Base-by-base conservation (phyloP, 2,329 filamentous ascomycete genomes). In the Cercospora canescens region DNA sequence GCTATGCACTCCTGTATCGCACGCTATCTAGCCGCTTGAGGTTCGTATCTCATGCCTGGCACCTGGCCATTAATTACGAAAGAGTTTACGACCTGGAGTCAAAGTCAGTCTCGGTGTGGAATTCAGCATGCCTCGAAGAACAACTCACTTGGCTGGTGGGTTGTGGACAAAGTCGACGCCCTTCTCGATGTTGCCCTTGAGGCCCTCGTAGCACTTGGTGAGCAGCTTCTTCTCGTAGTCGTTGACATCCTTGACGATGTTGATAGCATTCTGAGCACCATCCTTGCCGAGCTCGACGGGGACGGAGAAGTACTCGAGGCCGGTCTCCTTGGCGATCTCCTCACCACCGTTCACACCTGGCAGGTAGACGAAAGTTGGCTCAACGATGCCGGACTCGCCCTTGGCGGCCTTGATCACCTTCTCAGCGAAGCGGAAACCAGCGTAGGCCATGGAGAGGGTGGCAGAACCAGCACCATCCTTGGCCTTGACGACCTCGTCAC, bases 311-410 rank as follows among this genome's bases (percentile, higher is more conserved):
- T 92, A 99, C 64, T 99, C 94, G 69, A 81, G 79, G 73, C 93
- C 94, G 68, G 90, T 93, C 77, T 89, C 88, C 86, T 96, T 93
- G 69, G 86, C 87, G 74, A 99, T 90, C 72, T 88, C 92, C 62
- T 94, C 91, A 77, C 95, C 95, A 69, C 94, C 95, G 62, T 91
- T 83, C 58, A 99, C 87, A 81, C 94, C 94, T 58, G 92, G 90
- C 37, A 98, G 91, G 85, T 97, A 97, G 83, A 99, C 90, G 81
- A 91, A 99, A 80, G 93, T 95, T 75, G 94, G 93, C 86, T 97
- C 94, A 69, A 97, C 86, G 74, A 99, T 91, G 71, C 92, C 93
- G 84, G 93, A 93, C 87, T 96, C 91, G 72, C 95, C 95, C 82
- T 91, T 91, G 76, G 85, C 80, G 74, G 94, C 95, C 84, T 91